phyloP scores from a whole-genome alignment of 257 asterid species.

The Plantago elongata region DNA sequence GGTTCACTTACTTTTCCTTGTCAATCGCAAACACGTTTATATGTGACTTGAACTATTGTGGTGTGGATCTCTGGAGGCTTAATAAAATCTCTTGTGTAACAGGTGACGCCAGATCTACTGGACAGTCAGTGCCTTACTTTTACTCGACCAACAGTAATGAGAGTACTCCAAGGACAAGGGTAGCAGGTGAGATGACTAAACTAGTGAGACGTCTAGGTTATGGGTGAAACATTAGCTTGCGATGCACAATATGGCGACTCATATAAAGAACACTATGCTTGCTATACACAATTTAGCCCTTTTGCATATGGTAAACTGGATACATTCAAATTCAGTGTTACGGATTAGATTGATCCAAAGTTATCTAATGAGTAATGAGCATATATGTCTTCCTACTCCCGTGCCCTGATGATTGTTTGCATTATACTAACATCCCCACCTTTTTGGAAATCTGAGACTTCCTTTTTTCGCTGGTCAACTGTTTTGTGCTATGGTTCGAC shows the following conservation, averaged over 20 bases:
- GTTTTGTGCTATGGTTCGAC: no score
- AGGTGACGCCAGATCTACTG: slow-evolving; percentile 49
- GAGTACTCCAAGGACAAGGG: slow-evolving; percentile 52
- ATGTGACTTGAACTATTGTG: slow-evolving; percentile 8
- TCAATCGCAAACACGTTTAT: slow-evolving; percentile 1
- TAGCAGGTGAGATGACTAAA: slow-evolving; percentile 40
- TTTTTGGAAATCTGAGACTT: not conserved
- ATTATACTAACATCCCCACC: not conserved
- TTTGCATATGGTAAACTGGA: not conserved
- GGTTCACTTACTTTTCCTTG: slow-evolving; percentile 33
- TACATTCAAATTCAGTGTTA: not conserved
- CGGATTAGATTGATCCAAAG: not conserved
- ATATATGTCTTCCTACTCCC: not conserved
- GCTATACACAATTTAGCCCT: no score
- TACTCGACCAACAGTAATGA: slow-evolving; percentile 48
- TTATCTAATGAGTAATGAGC: not conserved
- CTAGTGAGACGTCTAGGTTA: not conserved
- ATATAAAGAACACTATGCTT: no score
- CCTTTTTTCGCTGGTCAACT: no score
- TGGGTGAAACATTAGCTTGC: no score
- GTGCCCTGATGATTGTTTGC: not conserved
- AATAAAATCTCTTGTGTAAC: slow-evolving; percentile 20
- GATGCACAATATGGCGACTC: no score
- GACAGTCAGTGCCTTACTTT: slow-evolving; percentile 37
- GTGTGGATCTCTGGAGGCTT: slow-evolving; percentile 7